A percentile compares a stretch with the other conserved stretches of the same genome.
phyloP scores from a whole-genome alignment of 331 rosid genomes.

The Quercus lobata region DNA sequence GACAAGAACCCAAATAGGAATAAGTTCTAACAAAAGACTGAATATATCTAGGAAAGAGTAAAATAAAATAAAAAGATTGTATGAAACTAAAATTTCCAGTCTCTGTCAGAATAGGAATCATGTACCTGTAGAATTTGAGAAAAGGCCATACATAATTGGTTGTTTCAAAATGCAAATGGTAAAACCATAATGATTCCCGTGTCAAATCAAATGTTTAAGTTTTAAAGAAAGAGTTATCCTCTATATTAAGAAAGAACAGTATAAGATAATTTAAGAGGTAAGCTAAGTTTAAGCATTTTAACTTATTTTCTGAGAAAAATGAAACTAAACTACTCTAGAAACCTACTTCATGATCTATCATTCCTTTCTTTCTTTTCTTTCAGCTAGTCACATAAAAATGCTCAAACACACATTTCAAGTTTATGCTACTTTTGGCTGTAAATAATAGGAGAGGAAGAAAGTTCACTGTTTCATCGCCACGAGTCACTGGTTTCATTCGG shows the following conservation, averaged over 20 bases:
- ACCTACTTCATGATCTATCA: constrained; percentile 3
- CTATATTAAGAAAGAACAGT: neutral
- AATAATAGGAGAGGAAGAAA: constrained; percentile 16
- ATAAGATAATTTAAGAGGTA: neutral
- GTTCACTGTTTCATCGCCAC: constrained; percentile 68
- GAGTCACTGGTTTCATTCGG: constrained; percentile 49
- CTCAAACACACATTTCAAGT: neutral
- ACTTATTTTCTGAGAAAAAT: neutral
- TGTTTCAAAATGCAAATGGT: neutral
- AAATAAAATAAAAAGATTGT: neutral
- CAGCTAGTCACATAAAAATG: neutral
- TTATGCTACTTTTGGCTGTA: constrained; percentile 6
- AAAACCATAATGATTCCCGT: neutral
- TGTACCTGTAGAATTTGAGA: neutral
- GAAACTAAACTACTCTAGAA: neutral
- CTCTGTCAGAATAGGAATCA: neutral
- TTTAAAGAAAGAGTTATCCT: neutral
- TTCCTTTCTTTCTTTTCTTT: neutral
- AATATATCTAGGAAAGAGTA: constrained; percentile 14
- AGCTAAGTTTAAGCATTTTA: neutral
- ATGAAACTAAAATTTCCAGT: neutral
- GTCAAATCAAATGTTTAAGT: neutral
- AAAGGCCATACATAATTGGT: neutral
- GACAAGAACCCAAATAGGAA: constrained; percentile 8
- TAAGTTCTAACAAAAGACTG: neutral